Evolutionary conservation across 495 filamentous ascomycete genomes (phyloP).

Genomic region (Penicillium robsamsonii): DNA sequence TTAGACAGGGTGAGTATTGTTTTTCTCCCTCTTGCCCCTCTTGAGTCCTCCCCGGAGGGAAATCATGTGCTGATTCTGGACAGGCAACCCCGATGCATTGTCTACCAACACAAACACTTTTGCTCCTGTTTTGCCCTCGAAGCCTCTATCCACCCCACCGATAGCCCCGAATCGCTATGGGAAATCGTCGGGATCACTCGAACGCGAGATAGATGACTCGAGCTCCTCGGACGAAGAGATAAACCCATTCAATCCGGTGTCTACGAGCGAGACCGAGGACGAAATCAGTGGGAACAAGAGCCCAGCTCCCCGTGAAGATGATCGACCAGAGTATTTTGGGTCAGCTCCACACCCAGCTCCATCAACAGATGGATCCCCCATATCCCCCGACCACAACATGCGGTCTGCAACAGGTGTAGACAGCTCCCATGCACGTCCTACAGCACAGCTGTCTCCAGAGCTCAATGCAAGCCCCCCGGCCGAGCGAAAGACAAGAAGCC

Average conservation of each 20-base stretch:
- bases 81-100: conserved; percentile 16
- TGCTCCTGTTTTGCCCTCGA: conserved; percentile 3
- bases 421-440: conserved; percentile 11
- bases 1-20: conserved; percentile 36
- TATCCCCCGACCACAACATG: conserved; percentile 10
- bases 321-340: conserved; percentile 24
- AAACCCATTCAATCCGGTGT: conserved; percentile 34
- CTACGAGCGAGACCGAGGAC: conserved; percentile 29
- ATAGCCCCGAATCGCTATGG: conserved; percentile 18
- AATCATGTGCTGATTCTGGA: conserved; percentile 10
- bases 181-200: conserved; percentile 22
- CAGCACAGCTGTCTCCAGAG: conserved; percentile 37
- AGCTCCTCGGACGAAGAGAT: conserved; percentile 31
- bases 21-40: conserved; percentile 21
- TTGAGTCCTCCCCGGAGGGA: background rate
- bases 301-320: conserved; percentile 12
- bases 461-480: conserved; percentile 35
- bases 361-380: conserved; percentile 25
- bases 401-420: conserved; percentile 15
- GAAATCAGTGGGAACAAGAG: conserved; percentile 6
- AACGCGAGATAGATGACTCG: conserved; percentile 27
- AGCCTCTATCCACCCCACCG: conserved; percentile 3
- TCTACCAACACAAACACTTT: background rate
- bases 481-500: conserved; percentile 40
- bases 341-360: conserved; percentile 32